Percentiles rank a stretch among this genome's conserved stretches.
Conservation (phyloP, 1,284 basidiomycete genomes). For the Meira nashicola region DNA sequence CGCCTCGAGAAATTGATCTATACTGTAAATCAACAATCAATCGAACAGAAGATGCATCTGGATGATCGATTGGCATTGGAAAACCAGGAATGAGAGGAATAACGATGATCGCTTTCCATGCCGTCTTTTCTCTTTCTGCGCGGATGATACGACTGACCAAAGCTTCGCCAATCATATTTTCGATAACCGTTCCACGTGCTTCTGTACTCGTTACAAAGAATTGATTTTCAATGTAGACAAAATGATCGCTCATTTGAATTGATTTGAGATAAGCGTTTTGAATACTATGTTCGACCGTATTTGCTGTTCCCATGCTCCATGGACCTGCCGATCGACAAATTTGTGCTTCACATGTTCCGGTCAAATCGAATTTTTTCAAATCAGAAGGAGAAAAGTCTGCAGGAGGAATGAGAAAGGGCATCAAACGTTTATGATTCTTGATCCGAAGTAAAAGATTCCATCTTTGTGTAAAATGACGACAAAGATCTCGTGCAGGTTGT, state of each 20-base stretch:
- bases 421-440: conserved; percentile 74
- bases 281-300: conserved; percentile 82
- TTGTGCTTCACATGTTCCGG: conserved; percentile 94
- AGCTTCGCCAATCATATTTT: conserved; percentile 92
- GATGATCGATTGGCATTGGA: conserved; percentile 84
- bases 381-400: conserved; percentile 84
- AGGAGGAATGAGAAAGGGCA: conserved; percentile 92
- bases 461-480: conserved; percentile 90
- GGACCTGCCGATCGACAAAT: conserved; percentile 91
- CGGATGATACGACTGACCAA: conserved; percentile 85
- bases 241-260: conserved; percentile 83
- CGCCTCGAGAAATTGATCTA: conserved; percentile 81
- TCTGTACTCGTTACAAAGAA: conserved; percentile 96
- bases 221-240: conserved; percentile 74
- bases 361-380: conserved; percentile 73
- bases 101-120: conserved; percentile 88
- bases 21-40: conserved; percentile 57
- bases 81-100: conserved; percentile 92
- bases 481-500: conserved; percentile 89
- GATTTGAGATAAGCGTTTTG: conserved; percentile 88
- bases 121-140: conserved; percentile 73
- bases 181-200: conserved; percentile 77
- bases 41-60: conserved; percentile 81
- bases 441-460: conserved; percentile 55
- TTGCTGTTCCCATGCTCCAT: conserved; percentile 89